Conservation (phyloP, 495 filamentous ascomycete species). For the Hypoxylon fuscum region DNA sequence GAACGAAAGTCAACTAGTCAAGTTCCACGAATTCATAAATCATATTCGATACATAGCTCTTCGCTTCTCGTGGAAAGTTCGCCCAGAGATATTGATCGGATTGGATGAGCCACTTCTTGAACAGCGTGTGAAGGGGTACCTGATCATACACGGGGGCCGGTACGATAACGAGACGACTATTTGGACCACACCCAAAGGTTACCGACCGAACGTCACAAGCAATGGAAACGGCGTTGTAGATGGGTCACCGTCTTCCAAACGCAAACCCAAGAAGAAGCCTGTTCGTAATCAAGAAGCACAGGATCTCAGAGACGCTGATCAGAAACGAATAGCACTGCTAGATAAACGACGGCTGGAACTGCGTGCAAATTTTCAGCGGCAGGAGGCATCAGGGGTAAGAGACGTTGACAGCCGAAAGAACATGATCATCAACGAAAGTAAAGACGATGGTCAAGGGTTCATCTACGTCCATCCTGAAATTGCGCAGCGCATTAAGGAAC, state of each 20-base stretch:
- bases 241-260: slow-evolving; percentile 44
- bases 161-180: too few relatives aligned
- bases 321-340: slow-evolving; percentile 55
- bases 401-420: slow-evolving; percentile 34
- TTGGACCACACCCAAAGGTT: too few relatives aligned
- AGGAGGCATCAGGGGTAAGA: slow-evolving; percentile 46
- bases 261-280: slow-evolving; percentile 59
- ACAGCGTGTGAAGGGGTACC: too few relatives aligned
- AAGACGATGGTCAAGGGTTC: slow-evolving; percentile 63
- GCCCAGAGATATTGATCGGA: neutral
- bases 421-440: slow-evolving; percentile 77
- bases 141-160: too few relatives aligned
- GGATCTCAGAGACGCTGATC: slow-evolving; percentile 56
- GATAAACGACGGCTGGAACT: slow-evolving; percentile 60
- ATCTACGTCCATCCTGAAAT: slow-evolving; percentile 61
- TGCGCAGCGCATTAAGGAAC: slow-evolving; percentile 59
- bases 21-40: slow-evolving; percentile 1
- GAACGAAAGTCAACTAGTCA: slow-evolving; percentile 1
- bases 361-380: slow-evolving; percentile 47
- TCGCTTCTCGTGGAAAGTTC: slow-evolving; percentile 36
- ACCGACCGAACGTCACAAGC: too few relatives aligned
- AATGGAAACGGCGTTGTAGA: too few relatives aligned
- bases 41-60: slow-evolving; percentile 16
- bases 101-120: too few relatives aligned
- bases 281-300: slow-evolving; percentile 58